Base-by-base conservation (phyloP, 805 yeast species). In the Jamesozyma gamospora region DNA sequence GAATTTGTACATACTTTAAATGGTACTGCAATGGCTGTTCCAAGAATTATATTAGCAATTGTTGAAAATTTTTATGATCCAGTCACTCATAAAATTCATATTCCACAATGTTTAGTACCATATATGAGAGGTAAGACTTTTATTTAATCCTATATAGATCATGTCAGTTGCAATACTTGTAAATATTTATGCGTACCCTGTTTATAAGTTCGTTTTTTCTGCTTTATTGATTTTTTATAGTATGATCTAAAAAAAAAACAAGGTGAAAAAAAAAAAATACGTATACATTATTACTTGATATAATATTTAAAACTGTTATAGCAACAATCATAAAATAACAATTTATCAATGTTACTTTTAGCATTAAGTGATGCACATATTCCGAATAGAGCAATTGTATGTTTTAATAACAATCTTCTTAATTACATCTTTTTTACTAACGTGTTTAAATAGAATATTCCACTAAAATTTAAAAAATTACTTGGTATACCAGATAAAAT, bases 21-120 rank as follows among this genome's bases (percentile, higher is more conserved):
- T 49, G 98, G 96, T 14, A 92, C 98, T 0, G 95, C 95, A 2
- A 72, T 88, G 72, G 98, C 98, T 1, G 80, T 90, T 13, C 98
- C 98, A 2, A 67, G 98, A 43, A 80, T 88, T 1, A 77, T 92
- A 15, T 71, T 88, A 16, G 96, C 97, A 1, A 70, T 92, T n/a
- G 64, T 90, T 4, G 98, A 92, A 62, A 92, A 82, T 57, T 72
- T 72, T 49, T 92, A 82, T 53, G 80, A 86, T 45, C 72, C 77
- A 3, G 59, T 48, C 3, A 69, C 73, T 0, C 63, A 75, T 12
- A 58, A 69, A 4, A 71, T 88, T 5, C 46, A 54, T 11, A 72
- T 88, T 38, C 96, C 96, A 4, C 60, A 72, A 34, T 82, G 75
- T 1, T 65, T 88, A 37, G 70, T 76, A 44, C 72, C 74, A 8